Evolutionary conservation across 2,329 filamentous ascomycete species (phyloP), one percentile per base, ranked within the genome.

Genomic region (Fusarium sterilihyphosum): DNA sequence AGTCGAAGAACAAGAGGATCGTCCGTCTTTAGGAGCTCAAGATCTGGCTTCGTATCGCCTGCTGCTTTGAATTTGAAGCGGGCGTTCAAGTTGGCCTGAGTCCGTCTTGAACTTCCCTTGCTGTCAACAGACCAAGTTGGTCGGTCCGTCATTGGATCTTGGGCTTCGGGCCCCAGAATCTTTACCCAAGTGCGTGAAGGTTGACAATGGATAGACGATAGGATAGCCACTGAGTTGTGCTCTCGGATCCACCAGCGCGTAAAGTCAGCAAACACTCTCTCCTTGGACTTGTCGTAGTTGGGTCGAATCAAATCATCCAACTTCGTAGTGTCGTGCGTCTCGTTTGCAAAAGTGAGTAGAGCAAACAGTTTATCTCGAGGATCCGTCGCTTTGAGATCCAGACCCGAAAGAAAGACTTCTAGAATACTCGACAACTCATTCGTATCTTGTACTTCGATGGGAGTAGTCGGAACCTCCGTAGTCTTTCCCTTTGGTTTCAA

Each of bases 351-450:
- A 0, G 73, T 69, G 3, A 76, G 73, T 0, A 76, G 12, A 3
- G 73, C 73, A 37, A 74, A 76, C 0, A 76, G 44, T 17, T 73
- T 74, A 8, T 76, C 73, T 0, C 73, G 47, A 20, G 73, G 50
- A 41, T 76, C 73, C 1, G 73, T 76, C 0, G 73, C 67, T 1
- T 76, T 76, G 1, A 76, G 65, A n/a, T 76, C 73, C 1, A 76
- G 12, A 4, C 73, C 73, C 0, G 71, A 67, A 8, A 76, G 52
- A 2, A 76, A 74, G 0, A 76, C 52, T 6, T 76, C 73, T 1
- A 67, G 26, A 4, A 76, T 76, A 9, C 64, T 60, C 0, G 67
- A 74, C 0, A 70, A 7, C 6, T 72, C 57, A 3, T 33, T 12
- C 2, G 38, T 33, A 16, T 69, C 41, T 5, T 60, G 38, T 0